Evolutionary conservation across 176 grass and related monocot genomes (phyloP).

Genomic region (Musa itinerans): DNA sequence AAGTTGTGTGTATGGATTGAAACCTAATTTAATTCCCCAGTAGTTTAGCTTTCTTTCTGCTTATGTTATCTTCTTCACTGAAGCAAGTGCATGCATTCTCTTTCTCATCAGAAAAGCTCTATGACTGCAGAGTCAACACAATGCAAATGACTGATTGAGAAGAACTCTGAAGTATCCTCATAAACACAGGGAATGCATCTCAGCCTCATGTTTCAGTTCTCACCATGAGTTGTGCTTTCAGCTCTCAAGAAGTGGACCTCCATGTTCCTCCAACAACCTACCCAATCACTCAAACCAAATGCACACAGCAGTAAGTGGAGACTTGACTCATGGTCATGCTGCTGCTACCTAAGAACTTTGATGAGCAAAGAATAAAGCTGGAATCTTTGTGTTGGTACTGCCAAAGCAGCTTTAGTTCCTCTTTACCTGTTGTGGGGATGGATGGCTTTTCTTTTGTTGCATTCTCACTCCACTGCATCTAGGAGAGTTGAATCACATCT

Average conservation of each 20-base stretch:
- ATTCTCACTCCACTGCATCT: background rate
- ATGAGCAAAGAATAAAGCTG: background rate
- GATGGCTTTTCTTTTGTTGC: background rate
- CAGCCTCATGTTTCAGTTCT: background rate
- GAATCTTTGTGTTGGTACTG: constrained; percentile 2
- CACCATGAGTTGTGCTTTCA: background rate
- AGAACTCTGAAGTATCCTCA: no score
- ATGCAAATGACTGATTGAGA: no score
- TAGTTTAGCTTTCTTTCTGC: no score
- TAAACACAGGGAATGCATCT: no score
- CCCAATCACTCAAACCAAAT: background rate
- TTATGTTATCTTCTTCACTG: no score
- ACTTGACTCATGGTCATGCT: background rate
- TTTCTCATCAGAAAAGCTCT: no score
- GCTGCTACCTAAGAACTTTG: background rate
- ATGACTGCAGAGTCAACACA: no score
- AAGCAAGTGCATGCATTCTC: no score
- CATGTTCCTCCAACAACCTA: background rate
- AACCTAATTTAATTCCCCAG: no score
- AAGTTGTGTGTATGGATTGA: no score
- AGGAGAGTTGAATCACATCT: no score
- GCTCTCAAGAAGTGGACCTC: background rate
- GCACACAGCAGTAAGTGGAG: background rate
- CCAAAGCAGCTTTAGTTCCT: constrained; percentile 5
- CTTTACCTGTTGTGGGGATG: background rate